Evolutionary conservation across 768 basidiomycete species (phyloP), one percentile per base, ranked within the genome.

Genomic region (Mycena rebaudengoi): DNA sequence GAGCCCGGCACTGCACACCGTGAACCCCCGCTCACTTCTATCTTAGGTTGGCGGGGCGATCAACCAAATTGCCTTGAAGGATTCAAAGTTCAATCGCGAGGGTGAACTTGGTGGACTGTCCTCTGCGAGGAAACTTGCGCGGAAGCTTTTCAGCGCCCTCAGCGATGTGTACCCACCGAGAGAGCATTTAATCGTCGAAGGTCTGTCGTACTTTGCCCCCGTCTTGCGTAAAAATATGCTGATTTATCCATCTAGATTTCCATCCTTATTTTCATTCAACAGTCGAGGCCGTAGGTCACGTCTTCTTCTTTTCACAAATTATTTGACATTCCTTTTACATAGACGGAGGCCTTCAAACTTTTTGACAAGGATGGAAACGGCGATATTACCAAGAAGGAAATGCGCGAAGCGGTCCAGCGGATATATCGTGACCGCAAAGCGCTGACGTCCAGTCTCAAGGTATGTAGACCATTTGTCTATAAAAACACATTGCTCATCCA

Each of bases 351-450:
- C 11, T 94, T 93, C 65, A 76, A 79, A 13, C 65, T 92, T 7
- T 93, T 93, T 63, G 92, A 94, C 71, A 90, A 88, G 71, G 92
- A 93, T 72, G 88, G 83, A n/a, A 94, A 94, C 69, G 92, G 91
- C 11, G 92, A 94, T 67, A 90, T 94, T 46, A 83, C 82, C 3
- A 92, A 88, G 72, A 81, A 78, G 20, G 92, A 94, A 75, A 94
- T 94, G 91, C 85, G 92, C 32, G 90, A 91, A 70, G 90, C 90
- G 2, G 92, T 94, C 7, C 90, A 91, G 65, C 79, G 91, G 35
- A 92, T 94, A 44, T 94, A 94, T 70, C 81, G 85, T 48, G 92
- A 94, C 73, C 85, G 92, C 18, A 93, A 91, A 71, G 81, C 90
- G 0, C 76, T 94, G 33, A 86, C 84, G 4, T 81, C 90, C 20